phyloP scores from a whole-genome alignment of 371 early-diverging fungal species.

The Nematocida displodere region DNA sequence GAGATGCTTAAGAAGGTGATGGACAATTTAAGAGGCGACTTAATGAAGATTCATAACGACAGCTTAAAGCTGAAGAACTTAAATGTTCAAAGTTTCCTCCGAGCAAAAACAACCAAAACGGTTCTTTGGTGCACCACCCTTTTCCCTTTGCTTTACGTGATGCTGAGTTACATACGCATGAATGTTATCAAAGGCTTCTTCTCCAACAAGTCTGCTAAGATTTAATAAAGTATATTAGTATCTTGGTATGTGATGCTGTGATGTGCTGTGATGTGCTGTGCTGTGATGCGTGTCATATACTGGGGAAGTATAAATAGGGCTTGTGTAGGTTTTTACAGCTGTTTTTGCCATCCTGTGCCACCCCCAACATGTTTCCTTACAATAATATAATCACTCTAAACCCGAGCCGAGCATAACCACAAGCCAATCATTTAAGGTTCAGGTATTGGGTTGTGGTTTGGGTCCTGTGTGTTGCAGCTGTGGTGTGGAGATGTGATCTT shows the following conservation, averaged over 20 bases:
- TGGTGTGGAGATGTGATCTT: too few relatives aligned
- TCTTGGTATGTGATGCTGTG: background rate
- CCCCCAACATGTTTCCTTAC: too few relatives aligned
- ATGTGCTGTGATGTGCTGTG: background rate
- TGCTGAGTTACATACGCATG: slow-evolving; percentile 37
- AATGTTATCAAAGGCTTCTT: slow-evolving; percentile 47
- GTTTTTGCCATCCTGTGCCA: background rate
- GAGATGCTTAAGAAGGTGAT: slow-evolving; percentile 42
- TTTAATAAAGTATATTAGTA: slow-evolving; percentile 10
- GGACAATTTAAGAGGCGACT: slow-evolving; percentile 36
- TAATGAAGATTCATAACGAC: slow-evolving; percentile 48
- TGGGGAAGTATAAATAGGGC: background rate
- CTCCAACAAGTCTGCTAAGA: slow-evolving; percentile 20
- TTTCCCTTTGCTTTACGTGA: slow-evolving; percentile 41
- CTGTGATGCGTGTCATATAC: background rate
- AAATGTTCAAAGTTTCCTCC: slow-evolving; percentile 1
- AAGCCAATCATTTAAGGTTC: too few relatives aligned
- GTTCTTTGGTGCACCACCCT: slow-evolving; percentile 26
- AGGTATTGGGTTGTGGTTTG: too few relatives aligned
- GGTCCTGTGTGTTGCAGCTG: too few relatives aligned
- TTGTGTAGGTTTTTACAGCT: background rate
- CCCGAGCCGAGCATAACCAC: too few relatives aligned
- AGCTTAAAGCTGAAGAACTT: slow-evolving; percentile 38
- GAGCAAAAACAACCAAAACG: slow-evolving; percentile 25
- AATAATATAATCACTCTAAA: too few relatives aligned